Conservation (phyloP, 225 moss, liverwort and hornwort species). For the Straminergon stramineum region DNA sequence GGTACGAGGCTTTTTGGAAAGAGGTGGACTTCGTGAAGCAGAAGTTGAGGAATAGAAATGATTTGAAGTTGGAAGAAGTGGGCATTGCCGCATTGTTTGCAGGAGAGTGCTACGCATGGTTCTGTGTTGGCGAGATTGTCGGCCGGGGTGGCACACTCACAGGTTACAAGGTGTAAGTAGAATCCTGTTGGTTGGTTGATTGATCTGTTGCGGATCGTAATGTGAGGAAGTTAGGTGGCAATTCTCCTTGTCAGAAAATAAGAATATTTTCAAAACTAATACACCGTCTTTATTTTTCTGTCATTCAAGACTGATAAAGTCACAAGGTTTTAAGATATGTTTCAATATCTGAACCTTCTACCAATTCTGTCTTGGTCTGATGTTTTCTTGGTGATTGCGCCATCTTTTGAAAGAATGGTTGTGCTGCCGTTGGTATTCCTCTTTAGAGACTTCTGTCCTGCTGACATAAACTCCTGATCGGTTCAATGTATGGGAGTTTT, state of each 20-base stretch:
- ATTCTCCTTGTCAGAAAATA: constrained; percentile 21
- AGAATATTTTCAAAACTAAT: background rate
- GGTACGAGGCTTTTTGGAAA: constrained; percentile 88
- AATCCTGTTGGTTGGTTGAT: background rate
- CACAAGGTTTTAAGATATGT: background rate
- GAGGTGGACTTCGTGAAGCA: constrained; percentile 86
- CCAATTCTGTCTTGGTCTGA: background rate
- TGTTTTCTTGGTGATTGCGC: background rate
- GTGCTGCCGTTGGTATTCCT: background rate
- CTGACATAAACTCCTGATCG: background rate
- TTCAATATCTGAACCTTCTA: background rate
- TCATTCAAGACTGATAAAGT: background rate
- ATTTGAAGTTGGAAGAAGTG: constrained; percentile 85
- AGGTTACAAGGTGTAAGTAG: constrained; percentile 80
- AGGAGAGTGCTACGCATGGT: constrained; percentile 96
- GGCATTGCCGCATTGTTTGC: constrained; percentile 70
- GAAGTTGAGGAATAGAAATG: constrained; percentile 55
- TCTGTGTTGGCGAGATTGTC: constrained; percentile 92
- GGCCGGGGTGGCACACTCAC: constrained; percentile 83
- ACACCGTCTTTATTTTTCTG: background rate
- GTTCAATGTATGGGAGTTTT: background rate
- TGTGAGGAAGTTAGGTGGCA: constrained; percentile 24
- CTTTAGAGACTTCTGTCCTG: background rate
- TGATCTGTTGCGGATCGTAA: background rate
- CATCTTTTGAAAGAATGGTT: background rate